These are phyloP conservation scores for Coelastrella sp. DNA, from an alignment of 139 green algal genomes.

Conservation along the genomic window DNA sequence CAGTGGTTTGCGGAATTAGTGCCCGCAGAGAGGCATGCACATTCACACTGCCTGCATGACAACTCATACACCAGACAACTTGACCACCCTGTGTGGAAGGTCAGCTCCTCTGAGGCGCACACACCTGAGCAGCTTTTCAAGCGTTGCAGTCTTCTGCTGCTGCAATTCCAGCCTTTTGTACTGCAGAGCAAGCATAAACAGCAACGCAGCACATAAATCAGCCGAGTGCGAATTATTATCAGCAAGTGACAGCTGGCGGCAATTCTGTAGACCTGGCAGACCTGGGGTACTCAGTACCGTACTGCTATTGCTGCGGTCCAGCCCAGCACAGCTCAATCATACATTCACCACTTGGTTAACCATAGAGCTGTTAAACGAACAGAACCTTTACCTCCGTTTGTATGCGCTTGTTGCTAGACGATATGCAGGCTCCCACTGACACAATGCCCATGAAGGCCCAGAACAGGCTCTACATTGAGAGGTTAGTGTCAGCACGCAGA, in stretches of 20 bases:
- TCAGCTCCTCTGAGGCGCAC: neutral
- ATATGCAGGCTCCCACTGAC: conserved; percentile 13
- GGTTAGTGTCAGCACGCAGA: neutral
- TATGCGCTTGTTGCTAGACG: neutral
- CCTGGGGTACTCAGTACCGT: no score
- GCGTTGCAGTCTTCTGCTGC: neutral
- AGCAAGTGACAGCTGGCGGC: no score
- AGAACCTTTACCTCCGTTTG: neutral
- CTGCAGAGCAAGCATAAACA: neutral
- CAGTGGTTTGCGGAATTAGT: no score
- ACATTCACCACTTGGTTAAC: neutral
- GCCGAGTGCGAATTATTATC: no score
- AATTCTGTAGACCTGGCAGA: no score
- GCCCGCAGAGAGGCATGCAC: no score
- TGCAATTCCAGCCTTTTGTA: neutral
- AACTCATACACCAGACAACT: no score
- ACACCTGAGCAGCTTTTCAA: neutral
- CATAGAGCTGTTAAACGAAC: neutral
- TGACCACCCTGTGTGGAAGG: no score
- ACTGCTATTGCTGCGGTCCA: no score
- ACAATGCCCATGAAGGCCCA: conserved; percentile 17
- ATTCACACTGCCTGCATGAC: no score
- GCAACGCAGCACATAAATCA: no score
- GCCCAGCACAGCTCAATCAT: no score
- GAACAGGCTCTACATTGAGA: neutral